phyloP scores from a whole-genome alignment of 192 early-diverging fungal genomes.

The Gonapodya prolifera region DNA sequence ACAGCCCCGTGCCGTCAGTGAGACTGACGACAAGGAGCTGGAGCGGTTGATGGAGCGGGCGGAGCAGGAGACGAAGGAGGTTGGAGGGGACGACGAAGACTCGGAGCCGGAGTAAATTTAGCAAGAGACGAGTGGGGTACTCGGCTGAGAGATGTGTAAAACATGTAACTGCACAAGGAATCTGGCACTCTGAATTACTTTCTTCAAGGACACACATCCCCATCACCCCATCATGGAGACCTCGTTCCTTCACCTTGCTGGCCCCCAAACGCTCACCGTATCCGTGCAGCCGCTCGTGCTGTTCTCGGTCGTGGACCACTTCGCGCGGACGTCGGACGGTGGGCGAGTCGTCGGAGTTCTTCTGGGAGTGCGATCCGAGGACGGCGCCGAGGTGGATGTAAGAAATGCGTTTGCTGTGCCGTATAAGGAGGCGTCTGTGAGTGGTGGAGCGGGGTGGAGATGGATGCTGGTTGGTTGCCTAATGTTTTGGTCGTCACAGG shows the following conservation, averaged over 20 bases:
- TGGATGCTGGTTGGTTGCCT: too few relatives aligned
- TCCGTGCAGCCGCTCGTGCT: constrained; percentile 70
- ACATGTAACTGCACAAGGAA: too few relatives aligned
- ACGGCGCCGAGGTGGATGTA: constrained; percentile 79
- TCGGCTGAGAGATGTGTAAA: too few relatives aligned
- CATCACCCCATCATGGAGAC: too few relatives aligned
- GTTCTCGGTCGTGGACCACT: constrained; percentile 89
- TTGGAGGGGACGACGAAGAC: constrained; percentile 84
- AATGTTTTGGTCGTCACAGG: too few relatives aligned
- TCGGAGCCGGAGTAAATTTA: constrained; percentile 54
- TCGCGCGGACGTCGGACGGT: constrained; percentile 58
- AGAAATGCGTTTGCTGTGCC: constrained; percentile 75
- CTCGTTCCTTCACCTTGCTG: not conserved
- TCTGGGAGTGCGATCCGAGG: constrained; percentile 75
- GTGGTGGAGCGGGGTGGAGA: too few relatives aligned
- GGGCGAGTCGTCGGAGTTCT: constrained; percentile 81
- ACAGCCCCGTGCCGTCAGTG: constrained; percentile 76
- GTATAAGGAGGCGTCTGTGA: constrained; percentile 56
- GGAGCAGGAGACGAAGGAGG: constrained; percentile 84
- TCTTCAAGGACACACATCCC: too few relatives aligned
- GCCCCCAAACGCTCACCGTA: constrained; percentile 28
- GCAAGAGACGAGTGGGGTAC: too few relatives aligned
- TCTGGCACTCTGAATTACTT: too few relatives aligned
- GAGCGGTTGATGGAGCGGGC: constrained; percentile 74
- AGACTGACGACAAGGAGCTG: constrained; percentile 89